A percentile compares a stretch with the other conserved stretches of the same genome.
phyloP scores from a whole-genome alignment of 495 filamentous ascomycete species.

The Wilcoxina mikolae region DNA sequence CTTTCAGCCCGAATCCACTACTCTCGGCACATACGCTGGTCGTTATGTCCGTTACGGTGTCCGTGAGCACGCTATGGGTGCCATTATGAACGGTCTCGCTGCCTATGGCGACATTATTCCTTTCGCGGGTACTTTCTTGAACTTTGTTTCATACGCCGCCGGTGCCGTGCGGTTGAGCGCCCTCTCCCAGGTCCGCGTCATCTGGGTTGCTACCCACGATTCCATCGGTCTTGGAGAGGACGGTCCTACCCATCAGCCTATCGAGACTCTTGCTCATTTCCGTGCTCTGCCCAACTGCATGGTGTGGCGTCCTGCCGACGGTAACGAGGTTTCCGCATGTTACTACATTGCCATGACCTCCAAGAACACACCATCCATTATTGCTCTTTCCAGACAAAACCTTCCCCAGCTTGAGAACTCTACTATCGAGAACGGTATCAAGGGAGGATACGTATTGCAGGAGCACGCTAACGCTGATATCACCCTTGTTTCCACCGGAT shows the following conservation, averaged over 20 bases:
- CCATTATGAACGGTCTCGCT: constrained; percentile 92
- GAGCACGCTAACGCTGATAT: constrained; percentile 72
- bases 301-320: constrained; percentile 98
- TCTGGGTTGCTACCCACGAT: constrained; percentile 98
- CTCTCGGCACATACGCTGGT: constrained; percentile 74
- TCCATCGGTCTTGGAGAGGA: constrained; percentile 99
- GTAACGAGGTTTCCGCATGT: constrained; percentile 94
- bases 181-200: constrained; percentile 76
- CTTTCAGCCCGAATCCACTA: constrained; percentile 82
- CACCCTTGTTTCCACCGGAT: constrained; percentile 88
- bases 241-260: constrained; percentile 96
- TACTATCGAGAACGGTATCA: constrained; percentile 68
- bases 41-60: constrained; percentile 97
- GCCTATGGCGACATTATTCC: constrained; percentile 94
- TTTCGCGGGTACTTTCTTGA: constrained; percentile 91
- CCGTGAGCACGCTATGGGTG: constrained; percentile 94
- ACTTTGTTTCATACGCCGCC: constrained; percentile 98
- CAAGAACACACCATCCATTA: constrained; percentile 77
- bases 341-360: constrained; percentile 92
- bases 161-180: constrained; percentile 89
- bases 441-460: constrained; percentile 84
- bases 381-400: constrained; percentile 95
- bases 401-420: constrained; percentile 93
- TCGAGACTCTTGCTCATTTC: constrained; percentile 99
- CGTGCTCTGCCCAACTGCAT: constrained; percentile 98